Percentiles rank a stretch among this genome's conserved stretches.
Conservation (phyloP, 2,329 filamentous ascomycete genomes). For the Blastomyces percursus region DNA sequence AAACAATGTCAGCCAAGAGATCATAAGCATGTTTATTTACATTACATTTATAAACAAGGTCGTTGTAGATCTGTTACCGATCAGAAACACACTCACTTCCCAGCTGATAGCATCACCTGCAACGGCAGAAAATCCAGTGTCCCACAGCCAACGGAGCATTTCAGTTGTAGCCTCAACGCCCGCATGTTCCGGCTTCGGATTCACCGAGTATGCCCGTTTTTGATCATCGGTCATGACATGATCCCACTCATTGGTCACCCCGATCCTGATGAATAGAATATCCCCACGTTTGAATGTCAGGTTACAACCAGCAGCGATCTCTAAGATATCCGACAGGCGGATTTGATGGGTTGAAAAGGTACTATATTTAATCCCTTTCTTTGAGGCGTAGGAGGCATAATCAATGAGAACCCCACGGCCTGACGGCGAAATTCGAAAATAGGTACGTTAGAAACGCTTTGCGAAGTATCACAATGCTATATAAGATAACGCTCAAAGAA, state of each 20-base stretch:
- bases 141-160: constrained; percentile 49
- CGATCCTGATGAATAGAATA: constrained; percentile 40
- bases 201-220: constrained; percentile 23
- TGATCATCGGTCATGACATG: constrained; percentile 26
- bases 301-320: constrained; percentile 33
- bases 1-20: neutral
- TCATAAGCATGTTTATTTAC: neutral
- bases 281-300: constrained; percentile 41
- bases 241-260: constrained; percentile 34
- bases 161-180: constrained; percentile 42
- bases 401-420: constrained; percentile 44
- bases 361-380: constrained; percentile 31
- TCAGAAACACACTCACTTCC: constrained; percentile 32
- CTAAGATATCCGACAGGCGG: constrained; percentile 24
- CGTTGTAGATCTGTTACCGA: constrained; percentile 8
- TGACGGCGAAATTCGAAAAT: constrained; percentile 10
- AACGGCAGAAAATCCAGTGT: constrained; percentile 46
- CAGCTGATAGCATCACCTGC: constrained; percentile 48
- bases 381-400: constrained; percentile 38
- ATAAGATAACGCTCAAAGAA: too few relatives aligned
- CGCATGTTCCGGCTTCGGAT: constrained; percentile 34
- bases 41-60: neutral
- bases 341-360: constrained; percentile 35
- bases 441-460: neutral
- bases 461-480: neutral